Conservation (phyloP, 1,284 basidiomycete species). For the Cryptococcus maquisensis region DNA sequence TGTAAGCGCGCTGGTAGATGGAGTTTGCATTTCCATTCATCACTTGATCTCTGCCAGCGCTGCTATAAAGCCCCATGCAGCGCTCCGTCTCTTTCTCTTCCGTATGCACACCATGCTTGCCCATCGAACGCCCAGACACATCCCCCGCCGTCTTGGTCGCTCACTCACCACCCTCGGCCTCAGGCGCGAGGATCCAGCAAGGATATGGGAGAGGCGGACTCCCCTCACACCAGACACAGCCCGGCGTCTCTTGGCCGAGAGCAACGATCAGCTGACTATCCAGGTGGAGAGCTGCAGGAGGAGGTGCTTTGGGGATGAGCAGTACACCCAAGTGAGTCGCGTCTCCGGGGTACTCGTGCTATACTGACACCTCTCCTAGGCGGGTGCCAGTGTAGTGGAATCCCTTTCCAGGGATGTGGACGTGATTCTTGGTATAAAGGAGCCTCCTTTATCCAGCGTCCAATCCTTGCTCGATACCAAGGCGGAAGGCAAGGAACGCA, state of each 20-base stretch:
- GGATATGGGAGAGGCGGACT: conserved; percentile 82
- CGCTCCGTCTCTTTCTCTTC: no score
- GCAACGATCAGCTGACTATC: conserved; percentile 57
- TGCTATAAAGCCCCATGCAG: neutral
- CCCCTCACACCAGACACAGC: conserved; percentile 75
- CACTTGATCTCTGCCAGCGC: neutral
- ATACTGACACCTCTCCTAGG: conserved; percentile 51
- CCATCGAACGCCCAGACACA: neutral
- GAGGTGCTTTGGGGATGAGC: conserved; percentile 63
- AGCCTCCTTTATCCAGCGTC: conserved; percentile 66
- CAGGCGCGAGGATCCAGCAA: conserved; percentile 68
- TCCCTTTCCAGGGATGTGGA: conserved; percentile 61
- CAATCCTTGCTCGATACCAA: conserved; percentile 18
- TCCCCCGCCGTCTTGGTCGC: neutral
- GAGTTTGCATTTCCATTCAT: neutral
- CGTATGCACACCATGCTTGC: neutral
- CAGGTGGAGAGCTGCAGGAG: conserved; percentile 70
- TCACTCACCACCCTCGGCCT: conserved; percentile 56
- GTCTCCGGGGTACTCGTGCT: neutral
- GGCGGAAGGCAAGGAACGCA: conserved; percentile 28
- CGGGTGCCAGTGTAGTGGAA: conserved; percentile 63
- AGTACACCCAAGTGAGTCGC: conserved; percentile 61
- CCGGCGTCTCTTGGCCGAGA: conserved; percentile 49
- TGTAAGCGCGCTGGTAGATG: neutral
- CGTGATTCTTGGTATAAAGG: conserved; percentile 81